Conservation (phyloP, 2,329 filamentous ascomycete species). For the Elsinoe perseae region DNA sequence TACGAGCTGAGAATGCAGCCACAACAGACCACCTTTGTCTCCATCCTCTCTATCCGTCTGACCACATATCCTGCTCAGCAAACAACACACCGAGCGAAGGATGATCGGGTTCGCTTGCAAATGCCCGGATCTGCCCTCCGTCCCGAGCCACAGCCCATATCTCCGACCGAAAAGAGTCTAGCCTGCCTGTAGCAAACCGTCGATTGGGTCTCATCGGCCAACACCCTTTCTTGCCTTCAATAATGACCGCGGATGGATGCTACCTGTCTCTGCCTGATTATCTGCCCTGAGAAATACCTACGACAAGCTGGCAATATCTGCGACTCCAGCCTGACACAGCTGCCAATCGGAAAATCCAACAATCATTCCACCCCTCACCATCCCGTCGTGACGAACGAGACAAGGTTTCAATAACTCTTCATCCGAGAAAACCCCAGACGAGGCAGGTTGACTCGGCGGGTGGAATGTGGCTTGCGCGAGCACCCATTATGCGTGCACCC, state of each 20-base stretch:
- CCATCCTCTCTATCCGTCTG: not conserved
- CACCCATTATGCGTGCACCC: not conserved
- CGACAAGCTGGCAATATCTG: not conserved
- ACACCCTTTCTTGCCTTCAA: not conserved
- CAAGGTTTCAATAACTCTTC: conserved; percentile 9
- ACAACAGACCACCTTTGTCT: not conserved
- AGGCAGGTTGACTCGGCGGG: conserved; percentile 3
- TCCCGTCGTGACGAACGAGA: not conserved
- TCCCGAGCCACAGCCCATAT: not conserved
- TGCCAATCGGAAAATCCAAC: not conserved
- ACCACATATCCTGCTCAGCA: not conserved
- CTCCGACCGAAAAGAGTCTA: not conserved
- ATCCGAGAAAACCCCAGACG: conserved; percentile 7
- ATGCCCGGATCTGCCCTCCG: conserved; percentile 14
- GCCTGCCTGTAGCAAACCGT: not conserved
- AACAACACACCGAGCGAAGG: not conserved
- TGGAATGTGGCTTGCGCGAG: conserved; percentile 12
- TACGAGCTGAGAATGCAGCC: not conserved
- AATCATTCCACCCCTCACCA: not conserved
- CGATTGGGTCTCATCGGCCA: conserved; percentile 11
- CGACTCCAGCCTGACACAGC: not conserved
- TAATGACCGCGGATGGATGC: not conserved
- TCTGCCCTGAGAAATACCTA: not conserved
- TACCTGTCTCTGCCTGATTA: conserved; percentile 1
- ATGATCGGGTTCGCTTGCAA: conserved; percentile 9